phyloP scores from a whole-genome alignment of 257 asterid genomes.

The Lycium ferocissimum region DNA sequence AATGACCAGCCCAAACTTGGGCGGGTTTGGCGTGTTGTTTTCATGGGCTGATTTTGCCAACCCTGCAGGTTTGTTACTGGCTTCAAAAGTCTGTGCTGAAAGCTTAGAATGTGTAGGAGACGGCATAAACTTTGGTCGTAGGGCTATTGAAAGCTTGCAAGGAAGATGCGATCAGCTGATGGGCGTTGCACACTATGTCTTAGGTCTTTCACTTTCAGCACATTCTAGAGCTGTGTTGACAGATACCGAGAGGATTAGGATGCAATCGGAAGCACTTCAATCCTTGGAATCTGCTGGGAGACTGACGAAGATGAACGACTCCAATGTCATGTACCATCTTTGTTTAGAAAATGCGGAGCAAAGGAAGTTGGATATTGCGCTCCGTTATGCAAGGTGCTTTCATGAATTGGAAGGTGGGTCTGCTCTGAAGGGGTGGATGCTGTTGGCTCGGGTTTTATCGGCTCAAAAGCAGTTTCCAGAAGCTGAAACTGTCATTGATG shows the following conservation, averaged over 20 bases:
- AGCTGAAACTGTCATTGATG: slow-evolving; percentile 67
- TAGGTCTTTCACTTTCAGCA: slow-evolving; percentile 73
- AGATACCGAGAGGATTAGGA: slow-evolving; percentile 57
- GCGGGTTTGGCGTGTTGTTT: too few relatives aligned
- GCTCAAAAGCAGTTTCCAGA: slow-evolving; percentile 70
- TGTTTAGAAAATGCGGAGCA: slow-evolving; percentile 84
- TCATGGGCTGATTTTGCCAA: too few relatives aligned
- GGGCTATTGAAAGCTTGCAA: slow-evolving; percentile 62
- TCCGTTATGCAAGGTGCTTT: slow-evolving; percentile 61
- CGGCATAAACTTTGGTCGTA: slow-evolving; percentile 68
- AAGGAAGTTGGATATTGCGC: slow-evolving; percentile 85
- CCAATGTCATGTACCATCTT: slow-evolving; percentile 63
- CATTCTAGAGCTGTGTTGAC: slow-evolving; percentile 48
- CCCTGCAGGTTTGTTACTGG: slow-evolving; percentile 55
- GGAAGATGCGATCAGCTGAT: slow-evolving; percentile 58
- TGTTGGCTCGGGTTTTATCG: slow-evolving; percentile 80
- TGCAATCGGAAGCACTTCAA: slow-evolving; percentile 66
- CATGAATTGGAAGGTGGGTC: slow-evolving; percentile 76
- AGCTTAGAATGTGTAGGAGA: slow-evolving; percentile 53
- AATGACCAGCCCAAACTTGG: too few relatives aligned
- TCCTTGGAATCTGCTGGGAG: slow-evolving; percentile 72
- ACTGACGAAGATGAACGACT: slow-evolving; percentile 59
- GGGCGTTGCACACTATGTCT: slow-evolving; percentile 67
- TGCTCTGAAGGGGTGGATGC: slow-evolving; percentile 67
- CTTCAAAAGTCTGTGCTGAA: slow-evolving; percentile 70